phyloP scores from a whole-genome alignment of 345 rosid genomes.

The Tarenaya hassleriana region DNA sequence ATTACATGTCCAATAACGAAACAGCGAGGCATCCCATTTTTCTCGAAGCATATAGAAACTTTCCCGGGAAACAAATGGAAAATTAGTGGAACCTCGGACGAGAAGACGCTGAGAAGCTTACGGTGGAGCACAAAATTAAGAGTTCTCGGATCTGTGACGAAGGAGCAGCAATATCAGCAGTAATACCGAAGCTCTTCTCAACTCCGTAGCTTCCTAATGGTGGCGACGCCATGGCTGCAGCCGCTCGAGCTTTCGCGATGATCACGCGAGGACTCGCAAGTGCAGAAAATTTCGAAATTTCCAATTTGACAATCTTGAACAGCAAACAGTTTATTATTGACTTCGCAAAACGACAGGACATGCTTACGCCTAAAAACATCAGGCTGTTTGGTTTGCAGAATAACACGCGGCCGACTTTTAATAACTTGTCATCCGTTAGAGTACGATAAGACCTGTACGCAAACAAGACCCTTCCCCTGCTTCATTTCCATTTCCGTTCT shows the following conservation, averaged over 20 bases:
- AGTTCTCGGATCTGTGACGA: conserved; percentile 35
- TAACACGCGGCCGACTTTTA: not conserved
- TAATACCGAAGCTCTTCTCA: conserved; percentile 15
- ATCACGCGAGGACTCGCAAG: not conserved
- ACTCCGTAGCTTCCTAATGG: conserved; percentile 17
- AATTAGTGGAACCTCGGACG: not conserved
- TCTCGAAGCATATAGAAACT: not conserved
- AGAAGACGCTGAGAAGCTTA: conserved; percentile 25
- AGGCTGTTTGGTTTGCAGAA: conserved; percentile 16
- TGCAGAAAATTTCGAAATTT: conserved; percentile 4
- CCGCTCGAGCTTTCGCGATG: not conserved
- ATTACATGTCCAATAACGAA: not conserved
- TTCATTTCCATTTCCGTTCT: conserved; percentile 7
- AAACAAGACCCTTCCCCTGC: conserved; percentile 19
- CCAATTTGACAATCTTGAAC: not conserved
- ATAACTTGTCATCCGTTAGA: too few species aligned
- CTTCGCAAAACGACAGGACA: too few species aligned
- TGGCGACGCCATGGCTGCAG: conserved; percentile 22
- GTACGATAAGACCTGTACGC: conserved; percentile 3
- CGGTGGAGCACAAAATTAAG: conserved; percentile 41
- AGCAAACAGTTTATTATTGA: too few species aligned
- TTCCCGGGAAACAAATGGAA: conserved; percentile 9
- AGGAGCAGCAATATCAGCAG: conserved; percentile 22
- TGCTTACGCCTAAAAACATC: not conserved
- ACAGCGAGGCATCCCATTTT: not conserved